phyloP scores from a whole-genome alignment of 2,329 filamentous ascomycete genomes.

The Venturiaceae sp. region DNA sequence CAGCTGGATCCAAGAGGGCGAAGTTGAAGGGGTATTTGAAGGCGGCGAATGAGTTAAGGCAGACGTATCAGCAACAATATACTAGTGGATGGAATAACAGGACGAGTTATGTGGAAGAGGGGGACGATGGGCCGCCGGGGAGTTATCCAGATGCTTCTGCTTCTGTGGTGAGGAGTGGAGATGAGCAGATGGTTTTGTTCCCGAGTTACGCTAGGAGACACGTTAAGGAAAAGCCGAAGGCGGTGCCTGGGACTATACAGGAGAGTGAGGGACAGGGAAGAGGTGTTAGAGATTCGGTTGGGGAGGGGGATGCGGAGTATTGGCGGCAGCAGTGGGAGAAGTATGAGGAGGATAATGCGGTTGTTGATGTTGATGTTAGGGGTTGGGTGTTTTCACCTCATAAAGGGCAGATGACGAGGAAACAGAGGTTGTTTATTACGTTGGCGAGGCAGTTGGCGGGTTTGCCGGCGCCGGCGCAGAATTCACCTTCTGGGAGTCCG shows the following conservation, averaged over 20 bases:
- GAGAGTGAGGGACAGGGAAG: slow-evolving; percentile 28
- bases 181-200: slow-evolving; percentile 91
- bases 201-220: slow-evolving; percentile 83
- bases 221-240: slow-evolving; percentile 32
- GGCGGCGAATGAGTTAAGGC: slow-evolving; percentile 61
- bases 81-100: slow-evolving; percentile 33
- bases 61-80: slow-evolving; percentile 53
- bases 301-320: slow-evolving; percentile 57
- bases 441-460: slow-evolving; percentile 82
- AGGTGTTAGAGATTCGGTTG: slow-evolving; percentile 31
- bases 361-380: slow-evolving; percentile 89
- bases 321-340: slow-evolving; percentile 72
- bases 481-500: slow-evolving; percentile 24
- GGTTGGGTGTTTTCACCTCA: slow-evolving; percentile 93
- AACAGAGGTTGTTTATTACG: slow-evolving; percentile 78
- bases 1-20: slow-evolving; percentile 64
- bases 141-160: slow-evolving; percentile 78
- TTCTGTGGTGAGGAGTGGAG: slow-evolving; percentile 61
- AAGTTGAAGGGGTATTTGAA: slow-evolving; percentile 67
- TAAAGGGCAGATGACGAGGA: slow-evolving; percentile 71
- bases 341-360: slow-evolving; percentile 69
- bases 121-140: slow-evolving; percentile 51
- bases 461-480: slow-evolving; percentile 52
- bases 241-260: slow-evolving; percentile 26
- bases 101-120: slow-evolving; percentile 31